These are phyloP conservation scores for Penicillium sp. DNA, from an alignment of 2,329 filamentous ascomycete genomes.

Conservation along the genomic window DNA sequence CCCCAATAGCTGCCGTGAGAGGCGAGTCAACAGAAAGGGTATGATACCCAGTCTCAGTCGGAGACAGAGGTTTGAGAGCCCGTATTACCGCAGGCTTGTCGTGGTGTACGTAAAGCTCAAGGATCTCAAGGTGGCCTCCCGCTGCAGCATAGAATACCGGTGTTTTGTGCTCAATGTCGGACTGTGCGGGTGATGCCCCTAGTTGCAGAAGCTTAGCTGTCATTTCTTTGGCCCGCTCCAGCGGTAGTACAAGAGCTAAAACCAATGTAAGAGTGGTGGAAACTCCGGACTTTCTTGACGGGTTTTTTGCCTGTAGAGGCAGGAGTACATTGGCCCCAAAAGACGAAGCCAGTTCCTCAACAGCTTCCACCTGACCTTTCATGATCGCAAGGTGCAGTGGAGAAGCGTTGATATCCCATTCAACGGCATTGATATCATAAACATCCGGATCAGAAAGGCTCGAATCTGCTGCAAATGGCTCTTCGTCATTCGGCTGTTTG, in stretches of 20 bases:
- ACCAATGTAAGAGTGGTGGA: slow-evolving; percentile 71
- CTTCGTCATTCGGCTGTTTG: slow-evolving; percentile 36
- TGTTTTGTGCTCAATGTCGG: slow-evolving; percentile 67
- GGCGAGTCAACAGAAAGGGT: slow-evolving; percentile 50
- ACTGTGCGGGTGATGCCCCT: slow-evolving; percentile 75
- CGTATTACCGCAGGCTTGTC: slow-evolving; percentile 66
- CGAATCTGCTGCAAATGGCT: slow-evolving; percentile 57
- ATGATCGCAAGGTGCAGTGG: slow-evolving; percentile 80
- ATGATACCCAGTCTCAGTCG: slow-evolving; percentile 42
- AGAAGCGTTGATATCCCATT: slow-evolving; percentile 77
- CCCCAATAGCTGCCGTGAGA: slow-evolving; percentile 63
- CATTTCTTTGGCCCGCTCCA: slow-evolving; percentile 69
- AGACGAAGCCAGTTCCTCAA: slow-evolving; percentile 69
- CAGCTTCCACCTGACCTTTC: slow-evolving; percentile 70
- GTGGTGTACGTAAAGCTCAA: slow-evolving; percentile 53
- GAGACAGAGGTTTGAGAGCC: slow-evolving; percentile 69
- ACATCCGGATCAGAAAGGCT: slow-evolving; percentile 74
- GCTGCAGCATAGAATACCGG: slow-evolving; percentile 68
- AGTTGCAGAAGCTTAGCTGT: slow-evolving; percentile 67
- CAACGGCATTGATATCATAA: slow-evolving; percentile 76
- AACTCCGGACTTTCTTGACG: slow-evolving; percentile 51
- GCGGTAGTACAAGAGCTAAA: slow-evolving; percentile 67
- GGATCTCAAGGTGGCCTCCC: slow-evolving; percentile 51
- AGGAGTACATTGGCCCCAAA: slow-evolving; percentile 79
- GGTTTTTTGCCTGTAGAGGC: slow-evolving; percentile 68